Evolutionary conservation across 2,329 filamentous ascomycete genomes (phyloP), one percentile per base, ranked within the genome.

Genomic region (Cercospora berteroae): DNA sequence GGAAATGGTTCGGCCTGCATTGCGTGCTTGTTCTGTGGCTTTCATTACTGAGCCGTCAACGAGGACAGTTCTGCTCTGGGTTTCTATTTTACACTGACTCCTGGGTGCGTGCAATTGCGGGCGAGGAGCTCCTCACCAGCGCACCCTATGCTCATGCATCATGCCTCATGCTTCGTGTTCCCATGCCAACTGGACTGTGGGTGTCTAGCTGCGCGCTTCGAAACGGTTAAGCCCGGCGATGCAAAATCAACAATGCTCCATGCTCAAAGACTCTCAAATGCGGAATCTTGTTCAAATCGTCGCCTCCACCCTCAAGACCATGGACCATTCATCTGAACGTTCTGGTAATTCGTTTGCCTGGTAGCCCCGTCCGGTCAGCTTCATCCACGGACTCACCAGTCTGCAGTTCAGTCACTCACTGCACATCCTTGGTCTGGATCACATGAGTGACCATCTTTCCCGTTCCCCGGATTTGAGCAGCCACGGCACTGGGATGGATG

Each of bases 231-330:
- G 27, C 20, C 10, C 23, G 12, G n/a, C 36, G 25, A 29, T 55
- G 48, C 23, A 55, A 55, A 23, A 18, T 23, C 44, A 48, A 48
- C 18, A 55, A 55, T 13, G 48, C 23, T 55, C 29, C 12, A 29
- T 25, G 48, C 48, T 55, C 48, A 55, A 55, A 23, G 44, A 18
- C 44, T 23, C 9, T 12, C 44, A 23, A 20, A 20, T 10, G 20
- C 44, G 23, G 12, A n/a, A 16, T 16, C 20, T 2, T 16, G 3
- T 25, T 27, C 12, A 7, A 27, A 5, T 1, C 6, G 5, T 23
- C 48, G 25, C 13, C 13, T 16, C 12, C 90, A 86, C 3, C 5
- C 8, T 61, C 59, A 61, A 20, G 59, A 42, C 42, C 59, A 61
- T 48, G 59, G 36, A 1, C 59, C 20, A 44, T 44, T 50, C 16